Base-by-base conservation (phyloP, 2,329 filamentous ascomycete species). In the Xylaria sp. region DNA sequence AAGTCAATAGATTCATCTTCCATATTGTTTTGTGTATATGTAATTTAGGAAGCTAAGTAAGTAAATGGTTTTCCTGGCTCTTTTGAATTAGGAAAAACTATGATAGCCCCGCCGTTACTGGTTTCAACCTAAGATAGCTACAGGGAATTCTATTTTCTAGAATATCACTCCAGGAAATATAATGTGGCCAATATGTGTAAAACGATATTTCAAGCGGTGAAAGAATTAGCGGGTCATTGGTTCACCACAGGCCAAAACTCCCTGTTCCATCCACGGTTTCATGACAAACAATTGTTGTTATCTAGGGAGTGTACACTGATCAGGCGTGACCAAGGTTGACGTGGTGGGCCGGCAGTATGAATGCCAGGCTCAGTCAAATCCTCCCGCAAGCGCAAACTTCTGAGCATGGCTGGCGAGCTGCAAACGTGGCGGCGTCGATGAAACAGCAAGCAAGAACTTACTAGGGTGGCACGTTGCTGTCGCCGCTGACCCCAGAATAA, bases 221-320 rank as follows among this genome's bases (percentile, higher is more conserved):
- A 29, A 55, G 60, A 60, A 67, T 40, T 48, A 4, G 48, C 42
- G 54, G 54, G 25, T 29, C 25, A 18, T n/a, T 59, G 63, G 59
- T 32, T 18, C 53, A 44, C 18, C 21, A 25, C 2, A 18, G 27
- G 18, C 25, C 48, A 16, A 10, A 37, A 8, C 37, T 40, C 37
- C 23, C 44, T 10, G 44, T 66, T 29, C 47, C 40, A 23, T 57
- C 16, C 27, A 27, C 13, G 18, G 60, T 59, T 42, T 60, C 54
- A 55, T 25, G 37, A n/a, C 25, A 40, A 29, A 55, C 37, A 44
- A 12, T 18, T 51, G 13, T 25, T 4, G 48, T 51, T 51, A 2
- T 9, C 13, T 18, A 23, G 51, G 8, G 51, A 40, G 32, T n/a
- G 37, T 35, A 27, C 21, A 50, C 23, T 55, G 21, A 27, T 5